Conservation (phyloP, 257 asterid genomes). For the Capsicum baccatum region DNA sequence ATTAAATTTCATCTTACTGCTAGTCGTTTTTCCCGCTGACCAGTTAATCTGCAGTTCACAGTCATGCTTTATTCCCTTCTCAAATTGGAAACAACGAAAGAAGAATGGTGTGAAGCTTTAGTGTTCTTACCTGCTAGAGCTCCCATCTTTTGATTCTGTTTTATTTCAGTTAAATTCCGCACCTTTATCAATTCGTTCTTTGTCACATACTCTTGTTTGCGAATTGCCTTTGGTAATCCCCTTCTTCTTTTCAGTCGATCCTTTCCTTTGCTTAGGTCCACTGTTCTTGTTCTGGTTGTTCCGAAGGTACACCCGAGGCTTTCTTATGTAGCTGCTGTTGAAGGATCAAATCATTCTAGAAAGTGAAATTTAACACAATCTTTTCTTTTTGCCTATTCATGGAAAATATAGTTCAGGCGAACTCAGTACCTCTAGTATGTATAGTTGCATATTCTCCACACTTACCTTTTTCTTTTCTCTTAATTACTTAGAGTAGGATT, state of each 20-base stretch:
- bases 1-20: background rate
- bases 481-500: background rate
- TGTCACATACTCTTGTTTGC: background rate
- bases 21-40: background rate
- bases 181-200: background rate
- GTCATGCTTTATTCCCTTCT: background rate
- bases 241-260: too few species aligned
- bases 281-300: too few species aligned
- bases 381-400: too few species aligned
- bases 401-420: background rate
- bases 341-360: too few species aligned
- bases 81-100: background rate
- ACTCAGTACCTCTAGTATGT: slow-evolving; percentile 6
- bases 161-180: background rate
- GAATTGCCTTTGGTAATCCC: too few species aligned
- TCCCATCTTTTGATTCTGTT: background rate
- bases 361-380: too few species aligned
- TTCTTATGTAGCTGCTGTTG: too few species aligned
- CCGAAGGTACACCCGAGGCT: too few species aligned
- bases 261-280: too few species aligned
- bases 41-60: background rate
- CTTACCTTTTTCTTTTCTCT: background rate
- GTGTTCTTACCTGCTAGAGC: background rate
- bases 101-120: background rate
- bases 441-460: background rate